Conservation (phyloP, 2,329 filamentous ascomycete species). For the Hyphodiscus sp. region DNA sequence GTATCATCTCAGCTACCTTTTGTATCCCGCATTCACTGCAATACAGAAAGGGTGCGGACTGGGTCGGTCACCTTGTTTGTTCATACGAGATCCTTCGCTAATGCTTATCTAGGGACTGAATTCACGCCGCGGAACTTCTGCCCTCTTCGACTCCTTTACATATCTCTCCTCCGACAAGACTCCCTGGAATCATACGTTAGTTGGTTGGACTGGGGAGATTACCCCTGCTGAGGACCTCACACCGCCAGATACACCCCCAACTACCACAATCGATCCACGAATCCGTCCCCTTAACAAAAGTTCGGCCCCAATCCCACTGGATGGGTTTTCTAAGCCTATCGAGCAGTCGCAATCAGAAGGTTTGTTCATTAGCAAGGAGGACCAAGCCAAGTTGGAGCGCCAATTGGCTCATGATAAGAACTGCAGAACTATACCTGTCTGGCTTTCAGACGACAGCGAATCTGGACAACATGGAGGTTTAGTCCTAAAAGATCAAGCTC, state of each 20-base stretch:
- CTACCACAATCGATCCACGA: constrained; percentile 38
- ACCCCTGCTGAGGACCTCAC: constrained; percentile 44
- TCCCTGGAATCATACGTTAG: constrained; percentile 85
- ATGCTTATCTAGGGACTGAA: constrained; percentile 55
- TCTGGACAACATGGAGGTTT: constrained; percentile 56
- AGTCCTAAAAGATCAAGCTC: constrained; percentile 69
- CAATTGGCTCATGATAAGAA: constrained; percentile 67
- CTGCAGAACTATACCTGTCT: constrained; percentile 79
- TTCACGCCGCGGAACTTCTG: constrained; percentile 78
- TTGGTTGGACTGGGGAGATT: constrained; percentile 93
- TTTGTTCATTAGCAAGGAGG: constrained; percentile 61
- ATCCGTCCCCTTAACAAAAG: constrained; percentile 61
- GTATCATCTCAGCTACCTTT: constrained; percentile 60
- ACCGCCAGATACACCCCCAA: constrained; percentile 42
- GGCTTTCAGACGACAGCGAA: constrained; percentile 75
- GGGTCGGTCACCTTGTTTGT: constrained; percentile 41
- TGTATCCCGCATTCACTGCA: constrained; percentile 54
- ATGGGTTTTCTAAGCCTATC: constrained; percentile 48
- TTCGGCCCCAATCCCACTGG: constrained; percentile 72
- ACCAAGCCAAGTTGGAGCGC: constrained; percentile 67
- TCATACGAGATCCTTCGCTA: constrained; percentile 7
- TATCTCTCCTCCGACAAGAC: constrained; percentile 79
- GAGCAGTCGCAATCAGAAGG: constrained; percentile 59
- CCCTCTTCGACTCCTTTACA: constrained; percentile 84
- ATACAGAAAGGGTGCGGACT: constrained; percentile 52